phyloP scores from a whole-genome alignment of 441 rosid species.

The Eruca vesicaria region DNA sequence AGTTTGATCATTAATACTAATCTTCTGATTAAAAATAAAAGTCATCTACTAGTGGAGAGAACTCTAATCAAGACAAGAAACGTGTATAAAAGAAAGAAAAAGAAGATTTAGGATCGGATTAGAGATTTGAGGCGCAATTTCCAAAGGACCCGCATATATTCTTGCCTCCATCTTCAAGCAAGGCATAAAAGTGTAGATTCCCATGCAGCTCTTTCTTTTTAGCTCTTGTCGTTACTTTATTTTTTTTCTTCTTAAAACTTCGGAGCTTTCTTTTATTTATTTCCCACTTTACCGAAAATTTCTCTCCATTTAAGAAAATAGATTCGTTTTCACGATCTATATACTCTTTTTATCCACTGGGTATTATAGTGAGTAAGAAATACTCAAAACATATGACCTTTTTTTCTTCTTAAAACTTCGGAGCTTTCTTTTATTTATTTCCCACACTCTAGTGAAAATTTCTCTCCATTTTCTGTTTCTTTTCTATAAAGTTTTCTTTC shows the following conservation, averaged over 20 bases:
- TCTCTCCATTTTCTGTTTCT: slow-evolving; percentile 12
- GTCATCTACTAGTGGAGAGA: background rate
- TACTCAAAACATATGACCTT: background rate
- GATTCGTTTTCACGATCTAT: slow-evolving; percentile 25
- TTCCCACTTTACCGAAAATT: slow-evolving; percentile 22
- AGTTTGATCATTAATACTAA: background rate
- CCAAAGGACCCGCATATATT: slow-evolving; percentile 39
- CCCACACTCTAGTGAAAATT: slow-evolving; percentile 21
- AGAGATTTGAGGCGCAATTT: slow-evolving; percentile 29
- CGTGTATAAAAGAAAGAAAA: slow-evolving; percentile 11
- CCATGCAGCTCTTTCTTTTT: slow-evolving; percentile 31
- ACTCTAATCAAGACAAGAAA: slow-evolving; percentile 8
- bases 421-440: slow-evolving; percentile 30
- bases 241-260: background rate
- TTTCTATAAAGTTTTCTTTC: background rate
- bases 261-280: slow-evolving; percentile 28
- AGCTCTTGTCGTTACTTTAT: background rate
- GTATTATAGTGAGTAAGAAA: background rate
- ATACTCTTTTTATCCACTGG: background rate
- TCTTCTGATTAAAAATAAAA: background rate
- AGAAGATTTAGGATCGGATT: slow-evolving; percentile 22
- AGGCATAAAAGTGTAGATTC: slow-evolving; percentile 38
- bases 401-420: background rate
- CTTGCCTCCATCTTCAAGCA: slow-evolving; percentile 40
- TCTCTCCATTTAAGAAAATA: slow-evolving; percentile 17